Base-by-base conservation (phyloP, 768 basidiomycete genomes). In the Hortiboletus campestris region DNA sequence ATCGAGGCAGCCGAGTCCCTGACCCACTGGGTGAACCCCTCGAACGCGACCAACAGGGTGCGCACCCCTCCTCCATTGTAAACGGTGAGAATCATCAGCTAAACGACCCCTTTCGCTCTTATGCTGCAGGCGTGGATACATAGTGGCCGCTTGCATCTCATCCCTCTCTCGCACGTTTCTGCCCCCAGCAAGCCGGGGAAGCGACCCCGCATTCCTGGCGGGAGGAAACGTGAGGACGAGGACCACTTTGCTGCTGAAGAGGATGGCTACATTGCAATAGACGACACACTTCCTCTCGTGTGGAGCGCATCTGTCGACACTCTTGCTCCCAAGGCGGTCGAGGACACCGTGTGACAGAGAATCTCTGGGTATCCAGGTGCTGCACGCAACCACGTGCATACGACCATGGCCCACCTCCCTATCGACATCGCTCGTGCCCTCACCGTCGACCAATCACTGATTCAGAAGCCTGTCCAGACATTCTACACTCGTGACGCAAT, bases 401-500 rank as follows among this genome's bases (percentile, higher is more conserved):
- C 70, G 11, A 84, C 94, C 0, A 86, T 87, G 57, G 90, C 84
- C 1, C 90, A 89, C 63, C 69, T 99, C 9, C 94, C 97, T 6
- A 58, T 76, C 16, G 89, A 93, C 50, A 82, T 98, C 50, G 90
- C 88, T 4, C 84, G 80, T 64, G 86, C 89, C 0, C 76, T 99
- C 31, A 67, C 76, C 8, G 71, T 75, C 11, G 75, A 84, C 57
- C 88, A 87, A 0, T 72, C 79, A 2, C 79, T 99, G 14, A 77
- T 95, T 16, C 94, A 98, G 63, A 88, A 86, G 64, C 90, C 95
- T 0, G 81, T 90, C 4, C 94, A 95, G 71, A 82, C 89, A 5
- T 99, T 99, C 70, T 99, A 99, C 70, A 97, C 94, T 4, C 82
- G 97, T 49, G 97, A 98, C 75, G 89, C 91, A 1, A 77, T 88